Conservation (phyloP, 2,329 filamentous ascomycete species). For the Xylariaceae sp. region DNA sequence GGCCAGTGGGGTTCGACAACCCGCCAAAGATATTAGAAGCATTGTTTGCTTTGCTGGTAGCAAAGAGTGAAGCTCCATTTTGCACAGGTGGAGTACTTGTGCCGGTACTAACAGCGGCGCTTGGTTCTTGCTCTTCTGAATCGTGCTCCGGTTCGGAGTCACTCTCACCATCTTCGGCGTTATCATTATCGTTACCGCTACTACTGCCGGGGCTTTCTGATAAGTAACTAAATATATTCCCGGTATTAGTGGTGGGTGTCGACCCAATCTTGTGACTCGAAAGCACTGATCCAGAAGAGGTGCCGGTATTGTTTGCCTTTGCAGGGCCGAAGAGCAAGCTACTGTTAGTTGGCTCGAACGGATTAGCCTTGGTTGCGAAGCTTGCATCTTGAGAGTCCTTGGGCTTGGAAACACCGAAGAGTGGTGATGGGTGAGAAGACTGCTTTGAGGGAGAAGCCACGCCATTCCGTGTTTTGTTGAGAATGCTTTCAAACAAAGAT, state of each 20-base stretch:
- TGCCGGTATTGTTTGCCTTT: conserved; percentile 42
- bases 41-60: conserved; percentile 38
- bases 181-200: conserved; percentile 55
- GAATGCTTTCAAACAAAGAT: conserved; percentile 63
- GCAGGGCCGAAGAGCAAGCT: conserved; percentile 49
- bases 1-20: conserved; percentile 29
- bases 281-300: conserved; percentile 35
- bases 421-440: conserved; percentile 25
- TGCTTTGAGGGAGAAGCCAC: conserved; percentile 38
- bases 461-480: conserved; percentile 54
- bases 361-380: conserved; percentile 41
- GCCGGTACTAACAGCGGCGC: conserved; percentile 50
- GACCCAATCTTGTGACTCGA: conserved; percentile 35
- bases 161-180: conserved; percentile 55
- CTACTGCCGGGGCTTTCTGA: conserved; percentile 64
- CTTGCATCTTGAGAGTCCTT: conserved; percentile 36
- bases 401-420: conserved; percentile 32
- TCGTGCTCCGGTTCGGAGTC: conserved; percentile 54
- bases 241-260: conserved; percentile 37
- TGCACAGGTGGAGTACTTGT: conserved; percentile 50
- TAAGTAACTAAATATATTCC: conserved; percentile 67
- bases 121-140: conserved; percentile 52
- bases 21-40: conserved; percentile 34
- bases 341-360: conserved; percentile 46
- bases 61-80: conserved; percentile 43